These are phyloP conservation scores for Neurospora sp. DNA, from an alignment of 495 filamentous ascomycete species.

Conservation along the genomic window DNA sequence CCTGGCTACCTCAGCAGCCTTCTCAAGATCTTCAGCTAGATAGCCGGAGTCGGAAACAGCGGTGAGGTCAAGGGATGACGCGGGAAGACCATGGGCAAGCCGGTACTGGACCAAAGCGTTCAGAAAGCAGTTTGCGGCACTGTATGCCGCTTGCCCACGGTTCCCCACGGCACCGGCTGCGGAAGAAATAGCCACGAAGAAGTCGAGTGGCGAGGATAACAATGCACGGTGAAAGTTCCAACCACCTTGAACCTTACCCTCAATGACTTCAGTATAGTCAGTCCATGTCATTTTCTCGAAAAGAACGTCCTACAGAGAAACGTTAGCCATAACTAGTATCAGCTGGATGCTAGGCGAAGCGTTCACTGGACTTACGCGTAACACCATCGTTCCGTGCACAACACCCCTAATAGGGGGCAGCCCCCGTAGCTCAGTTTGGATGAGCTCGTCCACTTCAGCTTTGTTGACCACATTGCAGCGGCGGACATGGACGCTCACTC, in stretches of 20 bases:
- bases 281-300: conserved; percentile 47
- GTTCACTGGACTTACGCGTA: conserved; percentile 28
- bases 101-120: conserved; percentile 43
- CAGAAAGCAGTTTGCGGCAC: conserved; percentile 54
- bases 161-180: conserved; percentile 50
- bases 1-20: conserved; percentile 35
- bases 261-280: conserved; percentile 37
- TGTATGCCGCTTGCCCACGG: conserved; percentile 53
- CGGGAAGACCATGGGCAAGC: conserved; percentile 32
- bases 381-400: conserved; percentile 47
- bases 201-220: conserved; percentile 43
- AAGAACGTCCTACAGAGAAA: conserved; percentile 33
- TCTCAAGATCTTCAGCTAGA: conserved; percentile 37
- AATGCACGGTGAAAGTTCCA: conserved; percentile 50
- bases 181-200: conserved; percentile 58
- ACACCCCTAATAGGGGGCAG: conserved; percentile 37
- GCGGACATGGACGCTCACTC: conserved; percentile 30
- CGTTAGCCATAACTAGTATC: not conserved
- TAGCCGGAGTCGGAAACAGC: conserved; percentile 48
- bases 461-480: conserved; percentile 34
- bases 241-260: conserved; percentile 45
- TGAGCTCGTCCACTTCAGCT: conserved; percentile 27
- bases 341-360: not conserved
- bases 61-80: conserved; percentile 45
- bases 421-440: conserved; percentile 21